phyloP scores from a whole-genome alignment of 306 rosid genomes.

The Quercus glauca region DNA sequence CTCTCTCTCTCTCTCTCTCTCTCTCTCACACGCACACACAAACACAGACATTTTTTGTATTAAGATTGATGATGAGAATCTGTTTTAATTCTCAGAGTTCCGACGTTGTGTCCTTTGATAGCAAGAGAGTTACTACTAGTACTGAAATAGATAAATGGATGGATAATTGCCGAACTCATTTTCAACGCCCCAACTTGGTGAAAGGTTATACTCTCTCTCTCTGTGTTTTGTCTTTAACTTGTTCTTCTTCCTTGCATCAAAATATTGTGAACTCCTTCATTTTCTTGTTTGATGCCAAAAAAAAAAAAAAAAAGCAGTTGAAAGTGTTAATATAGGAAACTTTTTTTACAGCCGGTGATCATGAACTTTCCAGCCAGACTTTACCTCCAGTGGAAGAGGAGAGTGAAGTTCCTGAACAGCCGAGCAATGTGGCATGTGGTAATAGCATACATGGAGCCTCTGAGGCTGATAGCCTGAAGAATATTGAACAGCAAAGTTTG shows the following conservation, averaged over 20 bases:
- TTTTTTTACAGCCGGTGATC: slow-evolving; percentile 7
- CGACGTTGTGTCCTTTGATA: slow-evolving; percentile 8
- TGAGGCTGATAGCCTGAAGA: slow-evolving; percentile 1
- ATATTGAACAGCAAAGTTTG: slow-evolving; percentile 5
- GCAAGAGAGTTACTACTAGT: slow-evolving; percentile 19
- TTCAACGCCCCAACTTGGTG: slow-evolving; percentile 18
- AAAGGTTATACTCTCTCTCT: slow-evolving; percentile 31
- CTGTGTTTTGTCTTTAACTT: not conserved
- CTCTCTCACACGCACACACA: not conserved
- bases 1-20: not conserved
- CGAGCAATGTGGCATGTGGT: slow-evolving; percentile 22
- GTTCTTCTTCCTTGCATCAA: not conserved
- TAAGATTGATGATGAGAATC: not conserved
- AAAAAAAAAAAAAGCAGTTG: not conserved
- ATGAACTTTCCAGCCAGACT: slow-evolving; percentile 23
- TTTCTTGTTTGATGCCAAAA: too few species aligned
- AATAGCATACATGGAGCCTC: slow-evolving; percentile 17
- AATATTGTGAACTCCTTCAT: not conserved
- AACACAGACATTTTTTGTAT: not conserved
- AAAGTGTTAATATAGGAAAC: slow-evolving; percentile 20
- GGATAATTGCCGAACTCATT: slow-evolving; percentile 35
- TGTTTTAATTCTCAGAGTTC: slow-evolving; percentile 26
- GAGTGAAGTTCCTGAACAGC: slow-evolving; percentile 35
- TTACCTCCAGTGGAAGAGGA: slow-evolving; percentile 35
- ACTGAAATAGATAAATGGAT: slow-evolving; percentile 47